These are phyloP conservation scores for Royoungia palumana DNA, from an alignment of 768 basidiomycete genomes.

Conservation along the genomic window DNA sequence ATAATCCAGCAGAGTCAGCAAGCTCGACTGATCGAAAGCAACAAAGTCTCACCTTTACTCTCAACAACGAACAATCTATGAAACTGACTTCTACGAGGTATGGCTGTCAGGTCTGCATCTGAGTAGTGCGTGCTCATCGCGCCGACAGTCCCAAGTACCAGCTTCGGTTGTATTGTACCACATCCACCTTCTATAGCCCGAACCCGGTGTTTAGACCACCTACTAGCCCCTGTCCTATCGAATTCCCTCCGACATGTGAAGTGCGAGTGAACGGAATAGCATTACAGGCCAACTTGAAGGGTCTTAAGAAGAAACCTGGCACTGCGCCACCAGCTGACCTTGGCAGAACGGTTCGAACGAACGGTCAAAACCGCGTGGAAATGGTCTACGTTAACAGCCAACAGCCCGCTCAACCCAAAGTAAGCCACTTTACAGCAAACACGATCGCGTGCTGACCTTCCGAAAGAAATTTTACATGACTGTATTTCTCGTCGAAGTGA, in stretches of 20 bases:
- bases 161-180: constrained; percentile 86
- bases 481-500: constrained; percentile 81
- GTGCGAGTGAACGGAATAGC: constrained; percentile 75
- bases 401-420: constrained; percentile 71
- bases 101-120: constrained; percentile 12
- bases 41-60: constrained; percentile 57
- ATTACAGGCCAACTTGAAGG: constrained; percentile 76
- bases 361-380: constrained; percentile 64
- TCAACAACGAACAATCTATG: constrained; percentile 59
- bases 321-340: constrained; percentile 89
- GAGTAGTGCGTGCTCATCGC: constrained; percentile 8
- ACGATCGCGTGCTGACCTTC: constrained; percentile 10
- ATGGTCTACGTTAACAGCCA: constrained; percentile 91
- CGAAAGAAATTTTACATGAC: constrained; percentile 92
- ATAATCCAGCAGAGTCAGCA: constrained; percentile 56
- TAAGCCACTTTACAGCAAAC: constrained; percentile 27
- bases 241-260: constrained; percentile 91
- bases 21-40: constrained; percentile 75
- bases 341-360: constrained; percentile 38
- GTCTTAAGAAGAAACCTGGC: constrained; percentile 92
- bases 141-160: constrained; percentile 62
- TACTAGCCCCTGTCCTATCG: constrained; percentile 64
- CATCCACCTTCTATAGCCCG: constrained; percentile 65
- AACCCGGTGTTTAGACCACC: constrained; percentile 51
- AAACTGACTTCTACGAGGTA: constrained; percentile 61